These are phyloP conservation scores for Diplodia intermedia DNA, from an alignment of 2,329 filamentous ascomycete genomes.

Conservation along the genomic window DNA sequence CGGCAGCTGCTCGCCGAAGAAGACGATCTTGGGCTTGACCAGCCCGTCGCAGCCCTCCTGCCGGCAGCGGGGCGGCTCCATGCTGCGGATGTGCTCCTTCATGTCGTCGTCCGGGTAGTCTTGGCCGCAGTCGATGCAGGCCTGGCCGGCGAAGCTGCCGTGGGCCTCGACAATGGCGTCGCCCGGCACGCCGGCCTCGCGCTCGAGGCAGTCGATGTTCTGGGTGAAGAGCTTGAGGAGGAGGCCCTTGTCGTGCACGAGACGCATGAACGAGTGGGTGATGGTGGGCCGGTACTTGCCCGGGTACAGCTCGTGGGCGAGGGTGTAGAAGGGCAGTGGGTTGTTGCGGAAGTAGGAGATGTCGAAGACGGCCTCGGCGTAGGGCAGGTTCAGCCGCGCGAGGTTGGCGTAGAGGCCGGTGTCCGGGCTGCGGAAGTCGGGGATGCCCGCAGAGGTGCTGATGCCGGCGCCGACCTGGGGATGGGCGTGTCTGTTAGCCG, in stretches of 20 bases:
- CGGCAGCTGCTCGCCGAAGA: conserved; percentile 82
- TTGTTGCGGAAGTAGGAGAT: conserved; percentile 86
- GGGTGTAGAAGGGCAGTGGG: conserved; percentile 87
- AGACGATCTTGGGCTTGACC: conserved; percentile 94
- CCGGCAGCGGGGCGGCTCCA: conserved; percentile 73
- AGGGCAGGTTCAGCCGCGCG: conserved; percentile 80
- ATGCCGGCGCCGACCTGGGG: conserved; percentile 82
- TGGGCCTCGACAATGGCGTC: conserved; percentile 91
- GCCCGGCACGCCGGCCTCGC: conserved; percentile 79
- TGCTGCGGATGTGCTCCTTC: conserved; percentile 69
- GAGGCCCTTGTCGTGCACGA: conserved; percentile 79
- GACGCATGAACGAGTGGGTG: conserved; percentile 84
- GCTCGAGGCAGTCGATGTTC: conserved; percentile 96
- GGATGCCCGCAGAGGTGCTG: conserved; percentile 75
- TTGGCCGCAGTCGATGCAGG: conserved; percentile 85
- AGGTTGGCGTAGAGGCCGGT: conserved; percentile 96
- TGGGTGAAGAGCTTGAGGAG: conserved; percentile 92
- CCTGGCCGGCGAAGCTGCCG: conserved; percentile 86
- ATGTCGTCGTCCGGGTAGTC: conserved; percentile 77
- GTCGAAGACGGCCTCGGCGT: conserved; percentile 93
- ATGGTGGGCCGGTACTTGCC: conserved; percentile 88
- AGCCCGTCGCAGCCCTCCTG: conserved; percentile 71
- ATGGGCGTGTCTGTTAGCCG: not conserved
- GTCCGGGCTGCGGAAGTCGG: conserved; percentile 91
- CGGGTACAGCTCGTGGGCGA: conserved; percentile 91